These are phyloP conservation scores for Penicillium sp. DNA, from an alignment of 2,329 filamentous ascomycete genomes.

Conservation along the genomic window DNA sequence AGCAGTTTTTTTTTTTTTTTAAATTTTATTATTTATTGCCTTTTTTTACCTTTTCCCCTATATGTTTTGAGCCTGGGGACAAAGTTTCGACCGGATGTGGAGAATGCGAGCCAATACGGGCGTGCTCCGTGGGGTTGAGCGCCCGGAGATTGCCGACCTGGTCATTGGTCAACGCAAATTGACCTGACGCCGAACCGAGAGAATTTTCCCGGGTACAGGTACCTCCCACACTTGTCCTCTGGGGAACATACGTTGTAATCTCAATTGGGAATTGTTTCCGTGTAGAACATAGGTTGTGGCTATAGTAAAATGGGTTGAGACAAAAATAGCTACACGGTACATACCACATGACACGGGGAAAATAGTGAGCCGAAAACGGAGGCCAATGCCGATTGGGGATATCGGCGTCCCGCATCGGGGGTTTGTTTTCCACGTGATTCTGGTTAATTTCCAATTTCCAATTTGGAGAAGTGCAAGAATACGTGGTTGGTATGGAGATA, in stretches of 20 bases:
- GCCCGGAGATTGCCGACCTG: background rate
- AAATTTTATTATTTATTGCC: too few species aligned
- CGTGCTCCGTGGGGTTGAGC: background rate
- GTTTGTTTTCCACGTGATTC: background rate
- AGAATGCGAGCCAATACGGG: background rate
- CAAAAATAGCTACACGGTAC: background rate
- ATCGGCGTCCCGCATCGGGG: constrained; percentile 19
- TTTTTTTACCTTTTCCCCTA: background rate
- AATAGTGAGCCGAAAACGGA: constrained; percentile 1
- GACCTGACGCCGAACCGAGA: background rate
- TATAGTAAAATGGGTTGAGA: background rate
- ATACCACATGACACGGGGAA: constrained; percentile 3
- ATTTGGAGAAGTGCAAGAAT: too few species aligned
- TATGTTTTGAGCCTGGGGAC: constrained; percentile 11
- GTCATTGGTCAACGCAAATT: background rate
- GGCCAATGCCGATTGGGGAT: constrained; percentile 13
- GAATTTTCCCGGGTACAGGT: too few species aligned
- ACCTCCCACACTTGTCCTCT: background rate
- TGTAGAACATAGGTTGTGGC: background rate
- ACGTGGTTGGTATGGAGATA: too few species aligned
- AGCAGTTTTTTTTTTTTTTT: too few species aligned
- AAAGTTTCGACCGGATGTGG: constrained; percentile 3
- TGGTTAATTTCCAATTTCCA: too few species aligned
- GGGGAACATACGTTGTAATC: background rate
- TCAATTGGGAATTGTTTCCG: background rate